phyloP scores from a whole-genome alignment of 2,329 filamentous ascomycete genomes.

The Graphilbum sp. region DNA sequence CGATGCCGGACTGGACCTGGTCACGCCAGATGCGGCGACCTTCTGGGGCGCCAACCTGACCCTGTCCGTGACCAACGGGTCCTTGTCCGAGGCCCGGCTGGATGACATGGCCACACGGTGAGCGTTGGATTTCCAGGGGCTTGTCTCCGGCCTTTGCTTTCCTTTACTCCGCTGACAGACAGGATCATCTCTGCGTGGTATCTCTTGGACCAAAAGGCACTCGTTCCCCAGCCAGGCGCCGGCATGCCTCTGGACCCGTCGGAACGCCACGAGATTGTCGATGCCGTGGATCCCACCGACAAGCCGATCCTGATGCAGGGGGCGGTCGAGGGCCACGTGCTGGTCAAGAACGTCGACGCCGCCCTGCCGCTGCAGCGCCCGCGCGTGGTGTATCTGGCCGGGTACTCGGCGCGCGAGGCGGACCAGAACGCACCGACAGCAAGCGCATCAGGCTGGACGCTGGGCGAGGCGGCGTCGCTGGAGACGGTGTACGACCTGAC shows the following conservation, averaged over 20 bases:
- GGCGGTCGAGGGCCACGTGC: conserved; percentile 48
- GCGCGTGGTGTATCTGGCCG: conserved; percentile 37
- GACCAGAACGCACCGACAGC: conserved; percentile 15
- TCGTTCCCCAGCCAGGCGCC: conserved; percentile 32
- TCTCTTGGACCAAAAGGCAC: no score
- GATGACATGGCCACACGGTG: conserved; percentile 39
- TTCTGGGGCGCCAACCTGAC: conserved; percentile 41
- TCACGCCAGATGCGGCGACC: conserved; percentile 47
- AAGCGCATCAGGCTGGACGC: background rate
- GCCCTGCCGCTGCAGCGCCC: conserved; percentile 43
- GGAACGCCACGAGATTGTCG: conserved; percentile 25
- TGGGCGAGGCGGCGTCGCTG: no score
- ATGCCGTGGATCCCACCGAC: conserved; percentile 33
- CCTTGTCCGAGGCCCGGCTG: conserved; percentile 37
- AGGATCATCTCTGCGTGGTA: no score
- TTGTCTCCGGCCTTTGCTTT: conserved; percentile 51
- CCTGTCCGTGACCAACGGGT: conserved; percentile 36
- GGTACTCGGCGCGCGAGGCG: conserved; percentile 39
- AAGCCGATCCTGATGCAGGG: conserved; percentile 26
- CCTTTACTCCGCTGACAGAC: conserved; percentile 40
- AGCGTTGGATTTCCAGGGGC: conserved; percentile 41
- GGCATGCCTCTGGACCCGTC: conserved; percentile 44
- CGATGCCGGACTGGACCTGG: conserved; percentile 55
- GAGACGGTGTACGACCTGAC: no score
- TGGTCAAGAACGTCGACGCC: conserved; percentile 56